A percentile compares a stretch with the other conserved stretches of the same genome.
Conservation (phyloP, 1,284 basidiomycete species). For the Fomitopsis schrenkii region DNA sequence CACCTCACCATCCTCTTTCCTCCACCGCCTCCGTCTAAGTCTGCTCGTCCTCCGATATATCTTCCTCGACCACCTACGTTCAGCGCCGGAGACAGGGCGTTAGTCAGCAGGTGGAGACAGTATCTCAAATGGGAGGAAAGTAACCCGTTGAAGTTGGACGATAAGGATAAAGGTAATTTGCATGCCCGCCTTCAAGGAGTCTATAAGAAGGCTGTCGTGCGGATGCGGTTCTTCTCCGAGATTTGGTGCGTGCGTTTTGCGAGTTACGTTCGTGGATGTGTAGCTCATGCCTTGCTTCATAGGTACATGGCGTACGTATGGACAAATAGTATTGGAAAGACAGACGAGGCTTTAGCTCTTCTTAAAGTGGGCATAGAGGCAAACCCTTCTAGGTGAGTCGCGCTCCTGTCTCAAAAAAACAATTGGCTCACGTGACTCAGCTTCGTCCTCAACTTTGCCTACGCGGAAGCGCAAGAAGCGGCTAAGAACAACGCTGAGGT, state of each 20-base stretch:
- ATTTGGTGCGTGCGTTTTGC: conserved; percentile 63
- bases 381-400: conserved; percentile 70
- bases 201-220: conserved; percentile 83
- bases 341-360: conserved; percentile 80
- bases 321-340: conserved; percentile 69
- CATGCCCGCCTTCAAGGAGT: conserved; percentile 76
- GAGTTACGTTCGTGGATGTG: neutral
- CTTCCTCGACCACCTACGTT: conserved; percentile 77
- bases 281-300: neutral
- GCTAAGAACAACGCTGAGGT: conserved; percentile 63
- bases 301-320: conserved; percentile 92
- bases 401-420: neutral
- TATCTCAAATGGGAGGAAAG: conserved; percentile 96
- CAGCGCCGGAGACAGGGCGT: conserved; percentile 65
- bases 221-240: conserved; percentile 94
- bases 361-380: conserved; percentile 86
- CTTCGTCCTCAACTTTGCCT: conserved; percentile 86
- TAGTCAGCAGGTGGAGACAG: conserved; percentile 83
- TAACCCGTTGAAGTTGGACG: conserved; percentile 92
- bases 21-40: conserved; percentile 38
- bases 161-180: conserved; percentile 69
- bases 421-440: conserved; percentile 35
- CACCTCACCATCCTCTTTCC: conserved; percentile 66
- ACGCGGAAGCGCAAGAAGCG: conserved; percentile 80
- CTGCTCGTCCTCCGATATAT: conserved; percentile 43